Evolutionary conservation across 768 basidiomycete species (phyloP), one percentile per base, ranked within the genome.

Genomic region (Kwoniella sp.): DNA sequence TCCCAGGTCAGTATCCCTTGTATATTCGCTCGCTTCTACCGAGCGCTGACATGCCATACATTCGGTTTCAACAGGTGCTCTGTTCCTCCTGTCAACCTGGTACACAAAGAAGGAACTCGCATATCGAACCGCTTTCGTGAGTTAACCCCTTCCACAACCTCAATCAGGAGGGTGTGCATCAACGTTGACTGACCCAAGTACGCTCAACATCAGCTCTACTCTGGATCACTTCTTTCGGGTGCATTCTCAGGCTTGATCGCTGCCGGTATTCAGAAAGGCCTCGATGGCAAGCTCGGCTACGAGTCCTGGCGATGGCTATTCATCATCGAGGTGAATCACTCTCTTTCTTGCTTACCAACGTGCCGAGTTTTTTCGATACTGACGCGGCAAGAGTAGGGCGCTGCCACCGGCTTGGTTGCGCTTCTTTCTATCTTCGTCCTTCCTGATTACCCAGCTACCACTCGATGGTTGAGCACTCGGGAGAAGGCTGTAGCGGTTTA

Each of bases 281-380:
- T 91, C 88, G 84, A 90, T 36, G 88, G 87, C 5, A 82, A 82
- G 54, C 80, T 85, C 10, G 90, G 90, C 0, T 82, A 85, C 60
- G 82, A 88, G 3, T 87, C 88, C 0, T 92, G 91, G 90, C 82
- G 88, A 85, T 88, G 76, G 88, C 53, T 72, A 5, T 72, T 72
- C 60, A 66, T 68, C 44, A 58, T 68, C n/a, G 58, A 68, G 40
- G 40, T 44, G 8, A 44, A 15, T 24, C 25, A n/a, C n/a, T n/a
- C 25, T 49, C 48, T 49, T 49, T 5, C 5, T 49, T 22, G 48
- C 6, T 22, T 49, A 24, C 5, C 22, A 19, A 8, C 7, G 46
- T 47, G 46, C 7, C 6, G 17, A 6, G 7, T 47, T 22, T 22
- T n/a, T 6, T 6, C 13, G 13, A 33, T 5, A 3, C 40, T 44